Conservation (phyloP, 805 yeast species). For the Ogataea siamensis region DNA sequence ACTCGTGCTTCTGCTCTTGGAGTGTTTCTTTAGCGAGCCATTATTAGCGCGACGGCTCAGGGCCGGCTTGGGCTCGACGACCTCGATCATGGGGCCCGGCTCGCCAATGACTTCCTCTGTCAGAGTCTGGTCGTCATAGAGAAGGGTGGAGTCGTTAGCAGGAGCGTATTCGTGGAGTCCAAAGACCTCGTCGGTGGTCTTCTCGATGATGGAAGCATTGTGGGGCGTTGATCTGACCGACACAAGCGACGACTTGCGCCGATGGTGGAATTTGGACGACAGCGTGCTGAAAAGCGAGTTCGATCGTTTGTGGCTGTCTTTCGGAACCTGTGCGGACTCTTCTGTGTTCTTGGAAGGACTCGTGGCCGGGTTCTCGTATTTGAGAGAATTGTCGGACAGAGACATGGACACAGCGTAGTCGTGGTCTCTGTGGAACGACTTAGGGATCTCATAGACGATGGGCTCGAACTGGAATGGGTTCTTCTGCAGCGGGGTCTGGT, state of each 20-base stretch:
- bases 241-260: conserved; percentile 26
- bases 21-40: conserved; percentile 5
- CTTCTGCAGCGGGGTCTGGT: conserved; percentile 11
- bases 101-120: conserved; percentile 32
- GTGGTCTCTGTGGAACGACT: conserved; percentile 26
- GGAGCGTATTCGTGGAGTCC: conserved; percentile 17
- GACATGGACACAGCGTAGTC: conserved; percentile 21
- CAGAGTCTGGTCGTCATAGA: conserved; percentile 28
- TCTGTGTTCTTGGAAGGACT: no score
- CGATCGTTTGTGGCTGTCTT: conserved; percentile 23
- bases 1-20: conserved; percentile 18
- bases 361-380: conserved; percentile 5
- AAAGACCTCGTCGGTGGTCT: conserved; percentile 29
- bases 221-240: conserved; percentile 20
- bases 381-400: conserved; percentile 13
- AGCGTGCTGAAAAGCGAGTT: conserved; percentile 27
- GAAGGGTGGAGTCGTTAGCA: conserved; percentile 25
- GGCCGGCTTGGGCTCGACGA: conserved; percentile 10
- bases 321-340: conserved; percentile 1
- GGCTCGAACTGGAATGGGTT: conserved; percentile 36
- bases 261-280: conserved; percentile 27
- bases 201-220: conserved; percentile 26
- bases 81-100: conserved; percentile 36
- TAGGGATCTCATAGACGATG: conserved; percentile 33
- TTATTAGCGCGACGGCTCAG: conserved; percentile 7